Conservation (phyloP, 345 rosid species). For the Eucalyptus dawsonii region DNA sequence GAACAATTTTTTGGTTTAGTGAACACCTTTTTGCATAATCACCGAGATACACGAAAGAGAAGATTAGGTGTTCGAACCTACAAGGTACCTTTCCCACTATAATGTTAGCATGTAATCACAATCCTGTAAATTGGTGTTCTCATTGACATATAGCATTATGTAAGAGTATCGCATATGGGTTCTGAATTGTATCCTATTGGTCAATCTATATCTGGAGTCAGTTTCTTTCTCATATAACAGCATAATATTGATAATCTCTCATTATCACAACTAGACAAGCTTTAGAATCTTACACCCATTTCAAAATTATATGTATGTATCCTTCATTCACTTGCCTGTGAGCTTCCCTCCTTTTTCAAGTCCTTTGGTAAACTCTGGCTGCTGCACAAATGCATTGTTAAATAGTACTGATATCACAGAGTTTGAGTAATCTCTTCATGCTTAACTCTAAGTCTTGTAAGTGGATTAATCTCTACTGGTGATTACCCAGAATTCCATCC, state of each 20-base stretch:
- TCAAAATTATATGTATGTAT: not conserved
- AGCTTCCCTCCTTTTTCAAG: not conserved
- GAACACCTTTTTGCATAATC: slow-evolving; percentile 76
- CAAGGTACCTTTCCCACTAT: slow-evolving; percentile 44
- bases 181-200: not conserved
- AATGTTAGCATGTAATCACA: not conserved
- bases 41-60: slow-evolving; percentile 85
- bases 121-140: not conserved
- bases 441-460: not conserved
- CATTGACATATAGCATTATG: not conserved
- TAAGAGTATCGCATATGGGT: not conserved
- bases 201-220: not conserved
- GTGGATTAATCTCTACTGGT: not conserved
- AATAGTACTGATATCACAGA: not conserved
- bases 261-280: not conserved
- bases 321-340: not conserved
- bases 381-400: not conserved
- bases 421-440: not conserved
- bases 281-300: not conserved
- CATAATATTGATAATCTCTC: not conserved
- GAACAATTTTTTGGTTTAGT: slow-evolving; percentile 94
- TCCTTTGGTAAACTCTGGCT: not conserved
- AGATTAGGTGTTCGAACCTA: slow-evolving; percentile 82
- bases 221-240: not conserved
- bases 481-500: not conserved